These are phyloP conservation scores for Globisporangium viniferum DNA, from an alignment of 352 stramenopile species.

Conservation along the genomic window DNA sequence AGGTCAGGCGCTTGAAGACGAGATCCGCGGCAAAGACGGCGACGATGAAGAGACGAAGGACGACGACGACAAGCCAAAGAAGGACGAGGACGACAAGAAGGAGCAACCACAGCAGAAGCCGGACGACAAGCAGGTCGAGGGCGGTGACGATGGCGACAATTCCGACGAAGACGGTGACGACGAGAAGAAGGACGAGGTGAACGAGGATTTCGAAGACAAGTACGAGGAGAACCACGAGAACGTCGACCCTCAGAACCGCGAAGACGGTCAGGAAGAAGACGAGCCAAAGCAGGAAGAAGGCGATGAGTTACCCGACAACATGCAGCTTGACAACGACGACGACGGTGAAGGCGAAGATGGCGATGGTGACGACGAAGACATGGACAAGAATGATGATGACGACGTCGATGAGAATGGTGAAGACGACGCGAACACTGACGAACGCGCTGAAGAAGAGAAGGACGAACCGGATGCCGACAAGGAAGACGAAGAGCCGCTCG, in stretches of 20 bases:
- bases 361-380: constrained; percentile 42
- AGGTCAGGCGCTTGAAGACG: constrained; percentile 78
- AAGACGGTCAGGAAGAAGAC: constrained; percentile 47
- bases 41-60: constrained; percentile 83
- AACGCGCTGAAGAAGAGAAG: constrained; percentile 43
- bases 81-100: constrained; percentile 38
- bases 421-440: constrained; percentile 35
- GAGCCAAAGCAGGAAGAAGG: constrained; percentile 55
- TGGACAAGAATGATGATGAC: constrained; percentile 48
- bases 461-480: constrained; percentile 60
- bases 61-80: constrained; percentile 55
- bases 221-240: constrained; percentile 74
- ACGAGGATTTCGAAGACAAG: constrained; percentile 90
- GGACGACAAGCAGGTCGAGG: constrained; percentile 44
- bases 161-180: constrained; percentile 36
- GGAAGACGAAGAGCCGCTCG: constrained; percentile 65
- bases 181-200: constrained; percentile 82
- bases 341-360: constrained; percentile 38
- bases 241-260: constrained; percentile 50
- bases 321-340: constrained; percentile 74
- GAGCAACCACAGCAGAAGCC: constrained; percentile 33
- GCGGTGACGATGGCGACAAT: constrained; percentile 38
- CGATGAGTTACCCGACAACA: constrained; percentile 80
- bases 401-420: constrained; percentile 30
- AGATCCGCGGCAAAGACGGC: constrained; percentile 88